Percentiles rank a stretch among this genome's conserved stretches.
Evolutionary conservation across 2,329 filamentous ascomycete species (phyloP).

Genomic region (Cladosporium sp.): DNA sequence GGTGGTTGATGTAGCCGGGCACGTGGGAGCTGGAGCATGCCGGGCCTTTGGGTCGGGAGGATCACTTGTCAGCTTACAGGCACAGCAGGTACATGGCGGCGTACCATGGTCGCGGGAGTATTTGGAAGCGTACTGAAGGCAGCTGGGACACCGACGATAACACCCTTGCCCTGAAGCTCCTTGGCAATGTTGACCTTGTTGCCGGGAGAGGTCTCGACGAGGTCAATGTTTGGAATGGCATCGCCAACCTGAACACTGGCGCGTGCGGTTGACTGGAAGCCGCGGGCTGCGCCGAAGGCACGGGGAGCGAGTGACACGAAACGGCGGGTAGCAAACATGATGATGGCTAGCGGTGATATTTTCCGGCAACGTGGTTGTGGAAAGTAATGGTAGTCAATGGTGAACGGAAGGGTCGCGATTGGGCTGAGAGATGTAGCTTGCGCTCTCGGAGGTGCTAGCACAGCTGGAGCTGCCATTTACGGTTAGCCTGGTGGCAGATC

Average conservation of each 20-base stretch:
- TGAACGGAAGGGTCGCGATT: slow-evolving; percentile 8
- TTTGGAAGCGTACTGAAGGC: slow-evolving; percentile 40
- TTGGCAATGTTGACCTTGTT: slow-evolving; percentile 86
- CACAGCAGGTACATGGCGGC: background rate
- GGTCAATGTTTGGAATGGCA: slow-evolving; percentile 71
- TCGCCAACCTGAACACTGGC: slow-evolving; percentile 75
- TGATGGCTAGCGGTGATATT: background rate
- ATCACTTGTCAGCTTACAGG: slow-evolving; percentile 10
- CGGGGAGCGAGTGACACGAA: slow-evolving; percentile 20
- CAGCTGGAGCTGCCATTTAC: background rate
- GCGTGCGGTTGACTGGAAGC: slow-evolving; percentile 66
- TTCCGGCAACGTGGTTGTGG: background rate
- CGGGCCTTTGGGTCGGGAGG: slow-evolving; percentile 44
- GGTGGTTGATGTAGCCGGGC: slow-evolving; percentile 81
- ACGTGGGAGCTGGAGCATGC: slow-evolving; percentile 71
- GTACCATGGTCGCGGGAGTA: background rate
- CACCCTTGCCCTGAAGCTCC: slow-evolving; percentile 70
- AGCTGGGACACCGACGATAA: slow-evolving; percentile 79
- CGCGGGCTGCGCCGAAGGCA: slow-evolving; percentile 22
- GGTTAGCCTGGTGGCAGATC: background rate
- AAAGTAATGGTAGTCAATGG: background rate
- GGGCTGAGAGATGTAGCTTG: background rate
- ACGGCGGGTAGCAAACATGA: slow-evolving; percentile 35
- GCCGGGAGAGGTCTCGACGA: slow-evolving; percentile 82
- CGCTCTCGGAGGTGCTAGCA: background rate